phyloP scores from a whole-genome alignment of 306 rosid species.

The Corylus americana region DNA sequence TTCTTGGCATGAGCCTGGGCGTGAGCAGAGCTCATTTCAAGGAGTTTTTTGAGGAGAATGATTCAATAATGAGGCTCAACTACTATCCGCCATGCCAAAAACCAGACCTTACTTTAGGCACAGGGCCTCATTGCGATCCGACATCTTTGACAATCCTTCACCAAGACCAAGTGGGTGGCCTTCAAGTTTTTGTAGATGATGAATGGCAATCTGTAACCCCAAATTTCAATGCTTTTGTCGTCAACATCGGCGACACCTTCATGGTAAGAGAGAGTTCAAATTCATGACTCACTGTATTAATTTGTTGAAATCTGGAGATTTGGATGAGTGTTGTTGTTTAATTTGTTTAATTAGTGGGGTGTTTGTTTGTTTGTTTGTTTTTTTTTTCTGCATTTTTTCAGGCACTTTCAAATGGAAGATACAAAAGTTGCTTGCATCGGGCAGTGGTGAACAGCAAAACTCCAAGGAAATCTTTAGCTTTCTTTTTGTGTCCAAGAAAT shows the following conservation, averaged over 20 bases:
- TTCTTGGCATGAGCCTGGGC: constrained; percentile 85
- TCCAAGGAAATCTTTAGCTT: constrained; percentile 87
- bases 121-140: constrained; percentile 98
- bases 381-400: constrained; percentile 7
- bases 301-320: neutral
- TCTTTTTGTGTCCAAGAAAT: constrained; percentile 81
- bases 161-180: constrained; percentile 89
- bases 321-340: constrained; percentile 6
- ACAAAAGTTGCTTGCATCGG: constrained; percentile 92
- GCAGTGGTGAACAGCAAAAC: constrained; percentile 88
- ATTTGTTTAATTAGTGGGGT: neutral
- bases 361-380: neutral
- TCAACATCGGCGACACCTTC: constrained; percentile 98
- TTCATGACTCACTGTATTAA: neutral
- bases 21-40: constrained; percentile 55
- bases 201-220: constrained; percentile 80
- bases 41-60: constrained; percentile 72
- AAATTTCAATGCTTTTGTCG: constrained; percentile 80
- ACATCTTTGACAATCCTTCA: constrained; percentile 92
- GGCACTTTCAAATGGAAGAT: constrained; percentile 95
- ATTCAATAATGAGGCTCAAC: constrained; percentile 89
- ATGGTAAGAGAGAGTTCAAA: constrained; percentile 47
- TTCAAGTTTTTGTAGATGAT: constrained; percentile 82
- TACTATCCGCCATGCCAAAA: constrained; percentile 93
- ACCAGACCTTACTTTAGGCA: constrained; percentile 83